Conservation (phyloP, 2,329 filamentous ascomycete genomes). For the Cercospora nicotianae region DNA sequence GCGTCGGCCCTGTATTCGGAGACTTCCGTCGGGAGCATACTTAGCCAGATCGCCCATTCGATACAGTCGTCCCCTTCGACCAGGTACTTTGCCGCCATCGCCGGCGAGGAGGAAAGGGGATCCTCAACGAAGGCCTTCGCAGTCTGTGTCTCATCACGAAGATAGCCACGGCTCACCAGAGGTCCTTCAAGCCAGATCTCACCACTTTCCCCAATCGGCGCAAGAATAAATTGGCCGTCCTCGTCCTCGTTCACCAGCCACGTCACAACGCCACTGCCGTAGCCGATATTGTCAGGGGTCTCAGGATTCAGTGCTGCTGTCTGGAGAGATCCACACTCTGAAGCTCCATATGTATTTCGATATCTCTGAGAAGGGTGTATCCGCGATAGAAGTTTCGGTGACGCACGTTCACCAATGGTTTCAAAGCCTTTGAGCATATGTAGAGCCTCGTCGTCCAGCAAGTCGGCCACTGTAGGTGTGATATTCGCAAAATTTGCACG, state of each 20-base stretch:
- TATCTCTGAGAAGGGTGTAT: conserved; percentile 3
- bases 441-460: conserved; percentile 12
- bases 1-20: conserved; percentile 62
- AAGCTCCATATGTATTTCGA: conserved; percentile 3
- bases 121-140: conserved; percentile 31
- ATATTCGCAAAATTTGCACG: conserved; percentile 13
- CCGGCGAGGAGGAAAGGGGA: conserved; percentile 18
- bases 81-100: conserved; percentile 24
- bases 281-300: conserved; percentile 1
- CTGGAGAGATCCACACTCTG: conserved; percentile 3
- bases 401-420: conserved; percentile 6
- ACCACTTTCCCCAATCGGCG: conserved; percentile 32
- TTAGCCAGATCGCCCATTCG: conserved; percentile 30
- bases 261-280: conserved; percentile 4
- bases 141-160: conserved; percentile 38
- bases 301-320: background rate
- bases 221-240: conserved; percentile 11
- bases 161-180: conserved; percentile 48
- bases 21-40: conserved; percentile 41
- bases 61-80: conserved; percentile 42
- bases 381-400: conserved; percentile 5
- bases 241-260: conserved; percentile 25
- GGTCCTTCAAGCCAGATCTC: conserved; percentile 51
- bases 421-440: conserved; percentile 7
- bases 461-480: conserved; percentile 12